Evolutionary conservation across 805 yeast species (phyloP), one percentile per base, ranked within the genome.

Genomic region (Vanderwaltozyma tropicalis): DNA sequence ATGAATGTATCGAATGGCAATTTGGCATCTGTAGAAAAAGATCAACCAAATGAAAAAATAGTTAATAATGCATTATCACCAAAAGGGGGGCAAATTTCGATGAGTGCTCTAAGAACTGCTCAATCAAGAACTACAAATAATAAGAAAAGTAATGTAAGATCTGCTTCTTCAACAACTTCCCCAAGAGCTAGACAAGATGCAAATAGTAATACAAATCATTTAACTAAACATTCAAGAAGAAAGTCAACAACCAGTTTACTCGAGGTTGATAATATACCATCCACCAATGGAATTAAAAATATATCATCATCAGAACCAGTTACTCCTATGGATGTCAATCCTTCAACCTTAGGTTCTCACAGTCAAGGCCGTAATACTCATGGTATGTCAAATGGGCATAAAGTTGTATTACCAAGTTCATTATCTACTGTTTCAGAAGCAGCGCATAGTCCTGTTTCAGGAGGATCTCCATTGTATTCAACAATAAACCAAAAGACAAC

Each of bases 361-460:
- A 9, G 6, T 6, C 18, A 4, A 13, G 5, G 2, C 3, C 21
- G 32, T 5, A 27, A 21, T n/a, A 18, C 3, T n/a, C 34, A 30
- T 22, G 24, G n/a, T 31, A 11, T 13, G 14, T 16, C 32, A 13
- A 12, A 17, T n/a, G 21, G n/a, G 24, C 41, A 41, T 21, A 47
- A 42, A 30, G 34, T 38, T 9, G 34, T 35, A 9, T 20, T 41
- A 13, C 44, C 50, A 11, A 46, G 45, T 22, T 41, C 46, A 3
- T 36, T 46, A 10, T 38, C 50, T 1, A 42, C 52, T 14, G 49
- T 48, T 10, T 27, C 44, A 10, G 53, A 48, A 25, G 28, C 29
- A 30, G 19, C 15, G 4, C n/a, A 11, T 15, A 14, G 22, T 25
- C 19, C 24, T 16, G 20, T 3, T 15, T 15, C 19, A 25, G 25